phyloP scores from a whole-genome alignment of 108 stramenopile species.

The Schizochytrium sp. region DNA sequence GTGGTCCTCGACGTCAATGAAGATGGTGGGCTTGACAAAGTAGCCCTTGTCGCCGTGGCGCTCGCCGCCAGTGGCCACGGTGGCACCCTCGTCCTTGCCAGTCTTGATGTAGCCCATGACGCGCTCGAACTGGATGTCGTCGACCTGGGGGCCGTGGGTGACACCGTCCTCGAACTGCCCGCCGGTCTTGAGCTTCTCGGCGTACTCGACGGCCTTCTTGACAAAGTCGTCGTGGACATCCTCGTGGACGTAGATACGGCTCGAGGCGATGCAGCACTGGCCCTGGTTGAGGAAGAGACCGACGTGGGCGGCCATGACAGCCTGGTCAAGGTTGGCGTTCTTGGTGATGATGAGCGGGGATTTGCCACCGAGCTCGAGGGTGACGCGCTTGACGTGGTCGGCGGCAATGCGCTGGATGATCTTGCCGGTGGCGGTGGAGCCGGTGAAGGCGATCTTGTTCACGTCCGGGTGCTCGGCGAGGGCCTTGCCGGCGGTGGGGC shows the following conservation, averaged over 20 bases:
- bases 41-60: conserved; percentile 36
- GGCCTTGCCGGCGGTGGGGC: conserved; percentile 55
- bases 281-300: conserved; percentile 61
- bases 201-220: not conserved
- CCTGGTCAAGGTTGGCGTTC: conserved; percentile 35
- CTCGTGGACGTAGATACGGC: conserved; percentile 61
- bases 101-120: conserved; percentile 32
- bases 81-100: conserved; percentile 43
- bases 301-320: conserved; percentile 43
- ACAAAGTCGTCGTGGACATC: conserved; percentile 44
- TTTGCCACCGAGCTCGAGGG: conserved; percentile 76
- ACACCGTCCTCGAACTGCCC: not conserved
- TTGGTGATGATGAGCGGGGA: conserved; percentile 34
- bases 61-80: conserved; percentile 21
- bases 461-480: conserved; percentile 44
- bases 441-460: conserved; percentile 76
- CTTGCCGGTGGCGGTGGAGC: conserved; percentile 33
- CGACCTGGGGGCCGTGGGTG: conserved; percentile 46
- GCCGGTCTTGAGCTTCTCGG: not conserved
- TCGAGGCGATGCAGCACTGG: conserved; percentile 69
- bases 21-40: conserved; percentile 46
- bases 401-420: conserved; percentile 44
- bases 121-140: conserved; percentile 30
- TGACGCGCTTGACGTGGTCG: conserved; percentile 41
- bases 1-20: conserved; percentile 30